phyloP scores from a whole-genome alignment of 306 rosid species.

The Sphenostylis stenocarpa region DNA sequence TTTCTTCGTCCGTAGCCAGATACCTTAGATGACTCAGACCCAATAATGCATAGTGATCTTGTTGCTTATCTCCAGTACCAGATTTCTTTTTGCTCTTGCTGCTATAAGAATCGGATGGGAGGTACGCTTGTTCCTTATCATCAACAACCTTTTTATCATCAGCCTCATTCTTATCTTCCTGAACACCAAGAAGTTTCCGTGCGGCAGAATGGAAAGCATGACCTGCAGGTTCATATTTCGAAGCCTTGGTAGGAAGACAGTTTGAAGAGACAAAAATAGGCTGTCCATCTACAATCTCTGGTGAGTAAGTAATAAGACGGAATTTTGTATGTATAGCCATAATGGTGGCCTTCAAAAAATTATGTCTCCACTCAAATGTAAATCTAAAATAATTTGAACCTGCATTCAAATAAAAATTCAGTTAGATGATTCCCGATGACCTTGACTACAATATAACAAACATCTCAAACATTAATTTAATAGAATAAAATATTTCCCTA shows the following conservation, averaged over 20 bases:
- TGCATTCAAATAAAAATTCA: constrained; percentile 20
- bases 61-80: constrained; percentile 65
- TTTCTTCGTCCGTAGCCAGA: constrained; percentile 96
- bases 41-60: constrained; percentile 95
- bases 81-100: constrained; percentile 91
- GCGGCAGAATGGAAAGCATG: constrained; percentile 82
- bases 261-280: constrained; percentile 81
- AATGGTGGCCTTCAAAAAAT: constrained; percentile 21
- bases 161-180: constrained; percentile 45
- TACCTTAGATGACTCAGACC: constrained; percentile 89
- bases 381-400: constrained; percentile 21
- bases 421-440: neutral
- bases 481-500: neutral
- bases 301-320: constrained; percentile 62
- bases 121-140: constrained; percentile 59
- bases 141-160: constrained; percentile 54
- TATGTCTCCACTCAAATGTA: neutral
- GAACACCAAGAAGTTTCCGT: constrained; percentile 67
- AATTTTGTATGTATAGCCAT: constrained; percentile 55
- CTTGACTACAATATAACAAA: neutral
- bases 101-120: constrained; percentile 80
- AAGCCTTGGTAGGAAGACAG: constrained; percentile 77
- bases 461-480: neutral
- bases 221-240: constrained; percentile 81
- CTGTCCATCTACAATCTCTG: constrained; percentile 82